Conservation (phyloP, 2,329 filamentous ascomycete species). For the Cordyceps cicadae region DNA sequence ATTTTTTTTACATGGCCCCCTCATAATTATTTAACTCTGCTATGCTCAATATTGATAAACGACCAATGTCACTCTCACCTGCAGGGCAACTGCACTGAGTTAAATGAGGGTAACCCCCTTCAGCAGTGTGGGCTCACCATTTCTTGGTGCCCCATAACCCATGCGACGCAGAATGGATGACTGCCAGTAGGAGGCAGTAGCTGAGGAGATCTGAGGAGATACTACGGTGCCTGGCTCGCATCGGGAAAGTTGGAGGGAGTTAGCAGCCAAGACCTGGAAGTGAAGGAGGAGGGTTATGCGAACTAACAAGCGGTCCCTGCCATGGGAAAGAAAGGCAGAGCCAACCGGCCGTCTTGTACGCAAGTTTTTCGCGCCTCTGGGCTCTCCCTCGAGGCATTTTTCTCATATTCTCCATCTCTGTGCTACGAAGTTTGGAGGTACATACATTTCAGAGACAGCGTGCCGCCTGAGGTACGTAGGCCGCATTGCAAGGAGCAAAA, state of each 20-base stretch:
- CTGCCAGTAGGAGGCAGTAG: too few relatives aligned
- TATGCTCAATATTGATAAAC: not conserved
- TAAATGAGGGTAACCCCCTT: conserved; percentile 5
- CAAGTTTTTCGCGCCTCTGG: not conserved
- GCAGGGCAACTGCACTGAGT: not conserved
- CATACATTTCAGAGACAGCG: too few relatives aligned
- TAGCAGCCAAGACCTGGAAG: not conserved
- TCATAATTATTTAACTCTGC: not conserved
- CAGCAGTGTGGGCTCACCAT: not conserved
- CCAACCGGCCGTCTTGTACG: not conserved
- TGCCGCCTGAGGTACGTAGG: not conserved
- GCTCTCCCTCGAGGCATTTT: not conserved
- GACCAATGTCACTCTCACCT: not conserved
- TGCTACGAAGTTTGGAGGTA: not conserved
- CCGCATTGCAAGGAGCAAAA: not conserved
- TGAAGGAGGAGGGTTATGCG: not conserved
- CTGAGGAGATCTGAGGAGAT: too few relatives aligned
- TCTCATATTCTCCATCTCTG: not conserved
- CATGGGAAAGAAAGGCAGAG: too few relatives aligned
- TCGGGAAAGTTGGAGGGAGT: too few relatives aligned
- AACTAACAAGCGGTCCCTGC: too few relatives aligned
- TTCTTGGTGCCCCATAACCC: not conserved
- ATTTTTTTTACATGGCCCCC: too few relatives aligned
- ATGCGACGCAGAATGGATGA: not conserved
- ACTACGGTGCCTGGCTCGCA: not conserved